Evolutionary conservation across 495 filamentous ascomycete genomes (phyloP).

Genomic region (Podospora pseudoanserina): DNA sequence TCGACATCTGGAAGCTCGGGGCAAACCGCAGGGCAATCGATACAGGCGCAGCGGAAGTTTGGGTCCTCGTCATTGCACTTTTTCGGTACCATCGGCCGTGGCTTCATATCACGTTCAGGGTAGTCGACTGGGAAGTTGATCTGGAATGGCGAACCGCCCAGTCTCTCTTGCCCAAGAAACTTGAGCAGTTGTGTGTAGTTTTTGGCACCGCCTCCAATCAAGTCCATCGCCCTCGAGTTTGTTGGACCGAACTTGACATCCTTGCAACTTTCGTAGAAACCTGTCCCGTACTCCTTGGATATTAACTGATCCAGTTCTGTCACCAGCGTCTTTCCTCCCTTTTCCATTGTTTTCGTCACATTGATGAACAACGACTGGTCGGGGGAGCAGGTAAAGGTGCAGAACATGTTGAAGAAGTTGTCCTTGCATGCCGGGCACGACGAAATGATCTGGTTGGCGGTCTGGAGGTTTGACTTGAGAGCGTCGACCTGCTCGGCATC

Average conservation of each 20-base stretch:
- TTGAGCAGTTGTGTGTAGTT: conserved; percentile 79
- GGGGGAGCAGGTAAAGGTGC: conserved; percentile 94
- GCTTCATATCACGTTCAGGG: conserved; percentile 59
- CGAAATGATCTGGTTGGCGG: conserved; percentile 82
- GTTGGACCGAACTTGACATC: conserved; percentile 96
- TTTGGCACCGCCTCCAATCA: conserved; percentile 94
- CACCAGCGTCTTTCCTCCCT: conserved; percentile 67
- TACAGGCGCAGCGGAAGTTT: conserved; percentile 82
- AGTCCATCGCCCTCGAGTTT: conserved; percentile 84
- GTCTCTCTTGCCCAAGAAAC: conserved; percentile 88
- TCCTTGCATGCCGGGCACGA: conserved; percentile 93
- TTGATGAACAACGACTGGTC: conserved; percentile 95
- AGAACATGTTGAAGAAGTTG: conserved; percentile 98
- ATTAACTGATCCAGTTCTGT: conserved; percentile 90
- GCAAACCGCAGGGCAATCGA: conserved; percentile 85
- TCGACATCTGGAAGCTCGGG: conserved; percentile 71
- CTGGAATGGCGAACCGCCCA: conserved; percentile 90
- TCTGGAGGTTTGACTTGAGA: conserved; percentile 74
- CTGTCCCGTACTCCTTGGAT: conserved; percentile 77
- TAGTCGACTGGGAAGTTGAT: conserved; percentile 81
- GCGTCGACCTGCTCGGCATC: conserved; percentile 75
- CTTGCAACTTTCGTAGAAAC: conserved; percentile 96
- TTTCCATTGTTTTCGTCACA: conserved; percentile 68
- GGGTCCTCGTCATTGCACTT: conserved; percentile 85
- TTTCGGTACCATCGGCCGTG: conserved; percentile 64